phyloP scores from a whole-genome alignment of 441 rosid species.

The Erodium texanum region DNA sequence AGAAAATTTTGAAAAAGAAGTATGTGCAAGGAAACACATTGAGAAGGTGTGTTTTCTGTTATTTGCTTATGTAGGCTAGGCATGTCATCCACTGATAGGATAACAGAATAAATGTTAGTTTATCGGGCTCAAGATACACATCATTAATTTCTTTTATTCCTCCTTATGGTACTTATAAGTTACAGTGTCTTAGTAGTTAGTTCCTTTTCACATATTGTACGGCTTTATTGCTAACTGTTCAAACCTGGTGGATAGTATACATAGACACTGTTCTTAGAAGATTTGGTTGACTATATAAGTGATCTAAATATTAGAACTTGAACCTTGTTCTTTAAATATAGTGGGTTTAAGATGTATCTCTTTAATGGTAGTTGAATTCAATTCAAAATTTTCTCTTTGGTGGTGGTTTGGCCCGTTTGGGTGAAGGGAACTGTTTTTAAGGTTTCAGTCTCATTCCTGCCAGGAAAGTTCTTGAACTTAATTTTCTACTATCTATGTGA shows the following conservation, averaged over 20 bases:
- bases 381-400: not conserved
- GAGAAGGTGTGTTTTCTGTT: constrained; percentile 54
- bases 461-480: not conserved
- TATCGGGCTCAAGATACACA: not conserved
- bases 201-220: not conserved
- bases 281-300: not conserved
- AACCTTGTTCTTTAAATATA: not conserved
- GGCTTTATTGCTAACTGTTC: not conserved
- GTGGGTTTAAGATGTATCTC: not conserved
- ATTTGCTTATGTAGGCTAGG: not conserved
- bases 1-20: constrained; percentile 70
- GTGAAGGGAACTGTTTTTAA: not conserved
- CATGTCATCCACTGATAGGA: not conserved
- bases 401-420: not conserved
- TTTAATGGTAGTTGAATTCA: not conserved
- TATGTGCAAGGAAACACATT: constrained; percentile 39
- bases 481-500: not conserved
- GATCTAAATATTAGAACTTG: not conserved
- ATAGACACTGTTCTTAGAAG: not conserved
- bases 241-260: not conserved
- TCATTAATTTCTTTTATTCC: not conserved
- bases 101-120: not conserved
- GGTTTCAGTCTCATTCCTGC: not conserved
- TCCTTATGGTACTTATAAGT: not conserved
- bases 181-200: not conserved